Evolutionary conservation across 2,329 filamentous ascomycete genomes (phyloP).

Genomic region (Penicillium crustosum): DNA sequence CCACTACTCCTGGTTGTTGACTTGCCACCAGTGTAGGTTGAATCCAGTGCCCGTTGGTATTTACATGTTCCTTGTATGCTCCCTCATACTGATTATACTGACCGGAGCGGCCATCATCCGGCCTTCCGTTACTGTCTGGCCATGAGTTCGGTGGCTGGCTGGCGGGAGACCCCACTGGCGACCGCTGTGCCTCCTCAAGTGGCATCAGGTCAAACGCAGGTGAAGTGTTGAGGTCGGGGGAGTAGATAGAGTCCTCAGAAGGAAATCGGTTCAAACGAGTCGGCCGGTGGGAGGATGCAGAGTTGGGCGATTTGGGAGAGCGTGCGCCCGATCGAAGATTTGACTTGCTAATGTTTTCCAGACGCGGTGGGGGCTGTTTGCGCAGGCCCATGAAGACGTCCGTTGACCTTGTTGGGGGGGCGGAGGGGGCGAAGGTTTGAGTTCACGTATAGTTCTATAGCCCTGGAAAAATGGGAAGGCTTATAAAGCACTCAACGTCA

Average conservation of each 20-base stretch:
- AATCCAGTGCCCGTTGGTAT: slow-evolving; percentile 16
- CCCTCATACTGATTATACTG: slow-evolving; percentile 8
- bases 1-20: slow-evolving; percentile 22
- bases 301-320: slow-evolving; percentile 36
- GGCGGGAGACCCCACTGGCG: slow-evolving; percentile 33
- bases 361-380: slow-evolving; percentile 39
- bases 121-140: slow-evolving; percentile 29
- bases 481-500: neutral
- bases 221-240: slow-evolving; percentile 40
- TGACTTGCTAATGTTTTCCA: slow-evolving; percentile 35
- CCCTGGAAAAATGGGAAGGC: neutral
- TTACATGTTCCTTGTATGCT: slow-evolving; percentile 7
- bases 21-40: slow-evolving; percentile 26
- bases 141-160: slow-evolving; percentile 33
- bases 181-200: slow-evolving; percentile 39
- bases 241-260: slow-evolving; percentile 37
- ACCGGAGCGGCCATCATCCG: slow-evolving; percentile 13
- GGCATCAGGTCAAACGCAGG: slow-evolving; percentile 42
- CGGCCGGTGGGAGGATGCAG: slow-evolving; percentile 29
- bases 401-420: neutral
- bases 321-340: slow-evolving; percentile 31
- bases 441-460: neutral
- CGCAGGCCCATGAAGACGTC: slow-evolving; percentile 40
- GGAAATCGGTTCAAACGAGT: slow-evolving; percentile 29
- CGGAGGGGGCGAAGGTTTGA: neutral